These are phyloP conservation scores for Cytidiella melzeri DNA, from an alignment of 768 basidiomycete species.

Conservation along the genomic window DNA sequence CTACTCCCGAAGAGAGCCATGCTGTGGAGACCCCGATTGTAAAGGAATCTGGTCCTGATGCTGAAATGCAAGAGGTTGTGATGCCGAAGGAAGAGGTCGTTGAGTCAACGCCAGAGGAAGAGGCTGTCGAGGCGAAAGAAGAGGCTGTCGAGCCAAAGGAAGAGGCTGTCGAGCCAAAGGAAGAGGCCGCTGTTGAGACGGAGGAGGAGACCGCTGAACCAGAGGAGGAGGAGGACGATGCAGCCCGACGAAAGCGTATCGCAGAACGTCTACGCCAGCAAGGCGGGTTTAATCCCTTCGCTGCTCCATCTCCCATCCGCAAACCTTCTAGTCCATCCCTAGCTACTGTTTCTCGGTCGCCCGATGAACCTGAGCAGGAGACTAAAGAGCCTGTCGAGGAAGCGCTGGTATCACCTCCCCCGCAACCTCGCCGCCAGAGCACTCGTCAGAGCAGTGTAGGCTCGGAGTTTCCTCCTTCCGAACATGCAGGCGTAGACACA, in stretches of 20 bases:
- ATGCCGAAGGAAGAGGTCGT: not conserved
- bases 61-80: not conserved
- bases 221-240: conserved; percentile 44
- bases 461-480: not conserved
- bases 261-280: conserved; percentile 56
- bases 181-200: conserved; percentile 20
- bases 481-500: too few species aligned
- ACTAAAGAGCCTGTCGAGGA: not conserved
- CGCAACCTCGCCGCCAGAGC: not conserved
- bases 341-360: not conserved
- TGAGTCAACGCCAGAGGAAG: not conserved
- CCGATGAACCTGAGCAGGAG: not conserved
- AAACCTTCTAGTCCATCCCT: too few species aligned
- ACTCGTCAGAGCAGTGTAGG: not conserved
- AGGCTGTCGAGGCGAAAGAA: not conserved
- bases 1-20: conserved; percentile 2
- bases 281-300: conserved; percentile 55
- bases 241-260: conserved; percentile 47
- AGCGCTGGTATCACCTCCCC: not conserved
- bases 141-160: not conserved
- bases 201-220: conserved; percentile 5
- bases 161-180: not conserved
- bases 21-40: not conserved
- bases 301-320: conserved; percentile 26
- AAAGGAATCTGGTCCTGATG: not conserved